Percentiles rank a stretch among this genome's conserved stretches.
Conservation (phyloP, 2,329 filamentous ascomycete species). For the Cercospora zeae-maydis region DNA sequence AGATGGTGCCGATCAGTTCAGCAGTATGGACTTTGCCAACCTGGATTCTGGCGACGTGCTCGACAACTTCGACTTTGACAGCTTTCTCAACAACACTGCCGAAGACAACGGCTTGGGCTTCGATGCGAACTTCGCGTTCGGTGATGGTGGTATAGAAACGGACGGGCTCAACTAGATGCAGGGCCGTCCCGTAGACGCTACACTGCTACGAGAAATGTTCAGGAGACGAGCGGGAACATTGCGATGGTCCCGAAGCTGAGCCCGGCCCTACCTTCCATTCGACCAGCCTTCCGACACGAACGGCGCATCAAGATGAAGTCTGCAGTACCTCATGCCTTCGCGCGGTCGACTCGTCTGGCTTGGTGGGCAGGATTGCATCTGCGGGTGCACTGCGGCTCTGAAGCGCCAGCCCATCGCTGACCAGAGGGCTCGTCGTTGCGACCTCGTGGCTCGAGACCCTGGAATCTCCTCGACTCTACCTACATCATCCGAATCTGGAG, state of each 20-base stretch:
- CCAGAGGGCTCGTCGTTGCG: neutral
- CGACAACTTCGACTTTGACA: slow-evolving; percentile 65
- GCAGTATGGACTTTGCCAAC: slow-evolving; percentile 40
- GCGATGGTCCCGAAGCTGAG: neutral
- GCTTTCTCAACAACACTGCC: slow-evolving; percentile 57
- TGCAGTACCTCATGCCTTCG: slow-evolving; percentile 1
- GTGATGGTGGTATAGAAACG: slow-evolving; percentile 25
- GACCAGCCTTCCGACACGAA: neutral
- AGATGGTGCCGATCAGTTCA: slow-evolving; percentile 36
- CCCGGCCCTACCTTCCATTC: neutral
- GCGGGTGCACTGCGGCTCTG: neutral
- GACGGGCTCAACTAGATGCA: slow-evolving; percentile 20
- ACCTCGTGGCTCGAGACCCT: neutral
- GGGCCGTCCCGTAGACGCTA: neutral
- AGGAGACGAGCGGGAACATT: neutral
- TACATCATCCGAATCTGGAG: neutral
- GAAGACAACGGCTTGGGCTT: slow-evolving; percentile 37
- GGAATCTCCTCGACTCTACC: neutral
- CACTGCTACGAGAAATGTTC: neutral
- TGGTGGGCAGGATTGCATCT: neutral
- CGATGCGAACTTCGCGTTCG: slow-evolving; percentile 39
- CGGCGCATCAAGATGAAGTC: neutral
- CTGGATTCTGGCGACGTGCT: slow-evolving; percentile 62
- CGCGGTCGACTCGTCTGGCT: neutral
- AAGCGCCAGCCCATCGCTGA: neutral